Conservation (phyloP, 2,329 filamentous ascomycete species). For the Xylariaceae sp. region DNA sequence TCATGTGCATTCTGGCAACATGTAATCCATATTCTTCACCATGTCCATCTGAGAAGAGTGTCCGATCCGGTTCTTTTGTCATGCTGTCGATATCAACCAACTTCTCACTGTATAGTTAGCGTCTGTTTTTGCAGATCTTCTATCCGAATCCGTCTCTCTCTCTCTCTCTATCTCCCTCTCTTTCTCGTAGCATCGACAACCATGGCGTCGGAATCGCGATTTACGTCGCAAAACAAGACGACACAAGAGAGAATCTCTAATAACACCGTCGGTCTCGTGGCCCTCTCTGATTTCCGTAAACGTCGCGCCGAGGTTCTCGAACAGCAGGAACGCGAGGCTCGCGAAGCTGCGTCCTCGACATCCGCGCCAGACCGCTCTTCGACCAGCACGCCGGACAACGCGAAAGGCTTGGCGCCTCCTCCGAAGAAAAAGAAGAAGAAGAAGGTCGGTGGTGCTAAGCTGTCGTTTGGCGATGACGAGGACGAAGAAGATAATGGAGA, state of each 20-base stretch:
- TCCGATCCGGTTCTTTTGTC: not conserved
- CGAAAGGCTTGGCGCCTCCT: slow-evolving; percentile 33
- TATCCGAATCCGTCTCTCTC: not conserved
- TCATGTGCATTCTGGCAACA: no score
- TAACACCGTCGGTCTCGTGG: slow-evolving; percentile 84
- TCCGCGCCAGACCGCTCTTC: slow-evolving; percentile 46
- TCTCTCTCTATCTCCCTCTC: not conserved
- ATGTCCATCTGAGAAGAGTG: not conserved
- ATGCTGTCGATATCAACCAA: not conserved
- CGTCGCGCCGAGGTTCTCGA: slow-evolving; percentile 91
- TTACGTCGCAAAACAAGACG: slow-evolving; percentile 69
- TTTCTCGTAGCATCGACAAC: not conserved
- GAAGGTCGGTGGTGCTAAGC: slow-evolving; percentile 39
- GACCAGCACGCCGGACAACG: slow-evolving; percentile 44
- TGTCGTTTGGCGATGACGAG: slow-evolving; percentile 58
- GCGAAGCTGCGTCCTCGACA: slow-evolving; percentile 51
- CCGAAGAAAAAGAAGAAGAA: slow-evolving; percentile 44
- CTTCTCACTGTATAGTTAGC: not conserved
- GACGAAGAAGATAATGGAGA: slow-evolving; percentile 28
- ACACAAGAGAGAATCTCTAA: slow-evolving; percentile 78
- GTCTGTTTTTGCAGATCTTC: not conserved
- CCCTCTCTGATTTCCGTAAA: slow-evolving; percentile 91
- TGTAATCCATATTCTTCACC: no score
- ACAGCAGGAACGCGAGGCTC: slow-evolving; percentile 76
- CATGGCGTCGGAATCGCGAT: slow-evolving; percentile 46